Evolutionary conservation across 768 basidiomycete genomes (phyloP).

Genomic region (Strobilomyces echinocephalus): DNA sequence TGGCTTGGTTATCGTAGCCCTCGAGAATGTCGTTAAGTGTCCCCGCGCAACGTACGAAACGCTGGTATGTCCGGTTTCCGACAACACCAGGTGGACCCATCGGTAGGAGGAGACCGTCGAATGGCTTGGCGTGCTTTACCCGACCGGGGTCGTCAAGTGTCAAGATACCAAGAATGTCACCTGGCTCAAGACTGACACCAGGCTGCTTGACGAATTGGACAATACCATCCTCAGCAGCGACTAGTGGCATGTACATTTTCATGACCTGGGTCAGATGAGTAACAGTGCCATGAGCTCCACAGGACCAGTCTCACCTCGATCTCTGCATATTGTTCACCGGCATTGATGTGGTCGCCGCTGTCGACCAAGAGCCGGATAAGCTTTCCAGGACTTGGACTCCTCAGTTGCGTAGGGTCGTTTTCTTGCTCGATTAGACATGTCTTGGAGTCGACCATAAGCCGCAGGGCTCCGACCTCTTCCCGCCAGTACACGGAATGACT

Average conservation of each 20-base stretch:
- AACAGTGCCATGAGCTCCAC: background rate
- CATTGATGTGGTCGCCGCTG: conserved; percentile 94
- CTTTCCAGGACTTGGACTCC: conserved; percentile 96
- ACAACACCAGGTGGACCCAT: conserved; percentile 83
- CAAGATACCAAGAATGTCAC: conserved; percentile 95
- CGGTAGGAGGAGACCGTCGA: conserved; percentile 86
- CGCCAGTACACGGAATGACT: conserved; percentile 98
- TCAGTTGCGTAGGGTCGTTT: conserved; percentile 96
- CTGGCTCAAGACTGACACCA: conserved; percentile 92
- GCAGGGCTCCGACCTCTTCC: conserved; percentile 92
- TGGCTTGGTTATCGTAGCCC: conserved; percentile 93
- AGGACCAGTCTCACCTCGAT: conserved; percentile 68
- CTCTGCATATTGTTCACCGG: conserved; percentile 96
- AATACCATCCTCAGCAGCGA: conserved; percentile 89
- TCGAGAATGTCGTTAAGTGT: conserved; percentile 88
- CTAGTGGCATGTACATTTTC: conserved; percentile 99
- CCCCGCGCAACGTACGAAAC: conserved; percentile 64
- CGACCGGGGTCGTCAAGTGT: conserved; percentile 93
- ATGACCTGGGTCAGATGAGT: conserved; percentile 55
- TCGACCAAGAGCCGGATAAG: conserved; percentile 92
- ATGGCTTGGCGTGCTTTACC: conserved; percentile 97
- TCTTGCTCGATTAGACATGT: conserved; percentile 99
- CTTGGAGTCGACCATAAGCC: conserved; percentile 93
- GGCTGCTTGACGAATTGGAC: conserved; percentile 98
- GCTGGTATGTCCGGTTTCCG: conserved; percentile 89